Base-by-base conservation (phyloP, 164 flowering plant species). In the Vitis amurensis region DNA sequence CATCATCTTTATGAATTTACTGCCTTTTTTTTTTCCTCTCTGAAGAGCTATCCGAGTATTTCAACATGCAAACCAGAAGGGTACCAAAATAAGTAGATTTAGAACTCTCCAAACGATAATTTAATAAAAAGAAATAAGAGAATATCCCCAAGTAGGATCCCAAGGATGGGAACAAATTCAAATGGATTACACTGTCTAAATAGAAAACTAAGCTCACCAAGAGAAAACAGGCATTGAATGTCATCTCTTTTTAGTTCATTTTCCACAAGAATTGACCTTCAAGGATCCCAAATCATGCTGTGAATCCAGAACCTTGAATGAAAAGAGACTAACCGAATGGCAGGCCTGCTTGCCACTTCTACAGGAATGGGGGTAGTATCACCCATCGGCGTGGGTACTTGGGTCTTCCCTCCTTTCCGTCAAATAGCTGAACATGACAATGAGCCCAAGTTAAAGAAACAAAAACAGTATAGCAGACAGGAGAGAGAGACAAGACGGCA, bases 361-460 rank as follows among this genome's bases (percentile, higher is more conserved):
- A 95, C 79, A 95, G 84, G 84, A 95, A 91, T 68, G 97, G 98
- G 61, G 98, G 98, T 55, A 93, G 81, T 61, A 95, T 91, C 15
- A 93, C 90, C 98, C 98, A 95, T 80, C 99, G 75, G 60, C 94
- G 84, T 27, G 97, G 99, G 71, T 95, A 93, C 78, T 81, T 93
- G 3, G 91, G 92, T 64, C 88, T 81, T 80, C 99, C 99, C 1
- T 95, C 99, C 73, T 91, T 91, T 17, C 98, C 99, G 70, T 95
- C 96, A 72, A 95, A 95, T 55, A 93, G 73, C 99, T 95, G 95
- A 76, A 80, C 51, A 66, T 60, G 29, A 49, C 44, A 70, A 71
- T 14, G 58, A 51, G 5, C 65, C 13, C 51, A 55, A 57, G 37
- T 16, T 19, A 17, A 59, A 31, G 64, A 29, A 49, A 27, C 55